Evolutionary conservation across 2,329 filamentous ascomycete genomes (phyloP).

Genomic region (Emergomyces orientalis): DNA sequence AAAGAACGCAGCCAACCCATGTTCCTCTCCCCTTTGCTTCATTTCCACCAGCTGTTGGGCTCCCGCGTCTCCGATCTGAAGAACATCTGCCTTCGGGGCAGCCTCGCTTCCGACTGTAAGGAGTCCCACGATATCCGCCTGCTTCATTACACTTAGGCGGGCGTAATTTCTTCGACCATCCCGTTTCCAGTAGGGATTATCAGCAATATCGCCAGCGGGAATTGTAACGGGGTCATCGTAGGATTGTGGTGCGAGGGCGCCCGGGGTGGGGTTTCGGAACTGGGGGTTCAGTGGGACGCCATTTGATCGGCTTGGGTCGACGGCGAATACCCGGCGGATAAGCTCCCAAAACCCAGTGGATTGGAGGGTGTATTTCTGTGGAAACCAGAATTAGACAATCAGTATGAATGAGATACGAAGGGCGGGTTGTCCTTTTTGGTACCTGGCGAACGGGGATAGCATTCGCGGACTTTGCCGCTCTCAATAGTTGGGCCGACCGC

Average conservation of each 20-base stretch:
- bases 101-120: conserved; percentile 75
- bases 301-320: conserved; percentile 82
- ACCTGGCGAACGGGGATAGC: conserved; percentile 33
- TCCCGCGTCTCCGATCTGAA: conserved; percentile 66
- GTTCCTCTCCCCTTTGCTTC: conserved; percentile 62
- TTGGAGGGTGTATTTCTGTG: conserved; percentile 90
- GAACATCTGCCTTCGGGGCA: conserved; percentile 65
- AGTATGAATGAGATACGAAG: background rate
- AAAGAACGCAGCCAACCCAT: conserved; percentile 63
- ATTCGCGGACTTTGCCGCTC: conserved; percentile 33
- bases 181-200: conserved; percentile 95
- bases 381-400: conserved; percentile 2
- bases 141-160: conserved; percentile 65
- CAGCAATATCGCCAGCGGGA: conserved; percentile 78
- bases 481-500: conserved; percentile 24
- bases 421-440: background rate
- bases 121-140: conserved; percentile 77
- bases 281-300: conserved; percentile 88
- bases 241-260: conserved; percentile 55
- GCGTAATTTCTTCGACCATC: conserved; percentile 78
- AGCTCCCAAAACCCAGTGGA: conserved; percentile 80
- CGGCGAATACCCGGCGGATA: conserved; percentile 65
- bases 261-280: conserved; percentile 80
- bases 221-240: conserved; percentile 78
- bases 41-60: conserved; percentile 64